These are phyloP conservation scores for Ophiocordyceps unilateralis DNA, from an alignment of 2,329 filamentous ascomycete genomes.

Conservation along the genomic window DNA sequence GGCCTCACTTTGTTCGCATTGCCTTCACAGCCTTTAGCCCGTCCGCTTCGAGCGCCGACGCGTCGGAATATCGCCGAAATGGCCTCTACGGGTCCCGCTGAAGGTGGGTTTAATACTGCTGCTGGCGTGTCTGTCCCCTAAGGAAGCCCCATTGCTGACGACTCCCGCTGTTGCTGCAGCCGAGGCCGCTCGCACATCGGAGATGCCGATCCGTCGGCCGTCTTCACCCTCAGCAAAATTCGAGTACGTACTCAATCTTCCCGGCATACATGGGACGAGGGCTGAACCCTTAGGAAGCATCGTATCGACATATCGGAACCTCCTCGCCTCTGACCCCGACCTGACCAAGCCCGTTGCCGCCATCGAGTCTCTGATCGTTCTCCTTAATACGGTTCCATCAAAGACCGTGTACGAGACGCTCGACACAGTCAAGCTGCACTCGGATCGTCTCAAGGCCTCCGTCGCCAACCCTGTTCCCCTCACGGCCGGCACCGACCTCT, in stretches of 20 bases:
- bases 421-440: conserved; percentile 63
- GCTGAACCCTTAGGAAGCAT: conserved; percentile 24
- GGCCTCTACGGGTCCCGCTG: neutral
- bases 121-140: too few relatives aligned
- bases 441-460: conserved; percentile 56
- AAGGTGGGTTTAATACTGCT: too few relatives aligned
- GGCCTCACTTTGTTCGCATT: neutral
- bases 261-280: too few relatives aligned
- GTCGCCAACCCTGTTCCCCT: conserved; percentile 83
- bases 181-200: neutral
- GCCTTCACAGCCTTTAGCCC: too few relatives aligned
- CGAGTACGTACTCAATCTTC: neutral
- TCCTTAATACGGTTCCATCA: conserved; percentile 62
- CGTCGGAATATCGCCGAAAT: too few relatives aligned
- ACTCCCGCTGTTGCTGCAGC: too few relatives aligned
- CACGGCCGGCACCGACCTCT: conserved; percentile 85
- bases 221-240: neutral
- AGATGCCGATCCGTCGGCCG: neutral
- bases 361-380: conserved; percentile 77
- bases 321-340: conserved; percentile 52
- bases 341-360: conserved; percentile 92
- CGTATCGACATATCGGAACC: conserved; percentile 34
- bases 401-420: conserved; percentile 90
- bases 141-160: neutral
- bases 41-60: too few relatives aligned